These are phyloP conservation scores for Areca catechu DNA, from an alignment of 176 grass and related monocot species.

Conservation along the genomic window DNA sequence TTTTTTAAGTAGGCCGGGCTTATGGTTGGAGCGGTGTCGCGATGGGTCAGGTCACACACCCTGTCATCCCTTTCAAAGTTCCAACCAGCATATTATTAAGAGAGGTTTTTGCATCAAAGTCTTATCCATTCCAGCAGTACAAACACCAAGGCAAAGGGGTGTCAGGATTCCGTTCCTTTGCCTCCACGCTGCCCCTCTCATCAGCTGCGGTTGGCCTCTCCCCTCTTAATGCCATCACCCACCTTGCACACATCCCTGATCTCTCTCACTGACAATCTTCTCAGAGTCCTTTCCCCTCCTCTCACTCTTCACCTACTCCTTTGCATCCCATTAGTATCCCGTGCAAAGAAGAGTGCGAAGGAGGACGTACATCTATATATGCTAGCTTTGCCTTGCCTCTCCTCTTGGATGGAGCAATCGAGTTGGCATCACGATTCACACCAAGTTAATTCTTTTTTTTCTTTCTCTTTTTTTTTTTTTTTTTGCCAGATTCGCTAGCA, in stretches of 20 bases:
- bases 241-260: neutral
- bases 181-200: slow-evolving; percentile 1
- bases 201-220: neutral
- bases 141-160: slow-evolving; percentile 2
- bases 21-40: no score
- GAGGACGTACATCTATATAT: no score
- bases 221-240: neutral
- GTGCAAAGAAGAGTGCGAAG: no score
- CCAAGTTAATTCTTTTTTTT: no score
- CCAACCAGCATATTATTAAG: neutral
- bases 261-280: slow-evolving; percentile 2
- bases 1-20: neutral
- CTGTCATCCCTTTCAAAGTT: neutral
- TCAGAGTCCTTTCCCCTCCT: neutral
- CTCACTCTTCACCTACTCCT: neutral
- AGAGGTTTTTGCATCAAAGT: neutral
- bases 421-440: neutral
- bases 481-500: no score
- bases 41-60: no score
- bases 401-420: neutral
- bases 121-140: neutral
- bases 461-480: no score
- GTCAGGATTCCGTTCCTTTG: neutral
- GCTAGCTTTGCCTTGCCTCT: neutral
- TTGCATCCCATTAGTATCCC: neutral